Conservation (phyloP, 257 asterid species). For the Gentiana straminea region DNA sequence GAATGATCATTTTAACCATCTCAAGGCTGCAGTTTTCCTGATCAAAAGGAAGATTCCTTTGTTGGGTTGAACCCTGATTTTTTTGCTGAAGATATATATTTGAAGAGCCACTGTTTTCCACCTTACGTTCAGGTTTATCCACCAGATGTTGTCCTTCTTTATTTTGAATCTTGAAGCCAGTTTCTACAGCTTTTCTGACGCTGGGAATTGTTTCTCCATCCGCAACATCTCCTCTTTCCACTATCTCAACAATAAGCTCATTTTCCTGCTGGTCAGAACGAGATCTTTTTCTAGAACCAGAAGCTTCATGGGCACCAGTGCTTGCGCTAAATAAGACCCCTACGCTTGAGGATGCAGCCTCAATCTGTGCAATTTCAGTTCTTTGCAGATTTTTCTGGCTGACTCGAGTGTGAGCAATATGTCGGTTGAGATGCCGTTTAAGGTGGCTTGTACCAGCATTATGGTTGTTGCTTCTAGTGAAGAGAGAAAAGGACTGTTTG, state of each 20-base stretch:
- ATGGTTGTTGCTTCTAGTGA: conserved; percentile 54
- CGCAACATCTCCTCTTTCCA: conserved; percentile 8
- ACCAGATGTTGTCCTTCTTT: too few species aligned
- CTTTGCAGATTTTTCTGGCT: too few species aligned
- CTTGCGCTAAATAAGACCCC: conserved; percentile 1
- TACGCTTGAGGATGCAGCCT: too few species aligned
- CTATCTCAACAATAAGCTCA: conserved; percentile 25
- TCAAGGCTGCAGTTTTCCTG: conserved; percentile 34
- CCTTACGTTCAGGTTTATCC: too few species aligned
- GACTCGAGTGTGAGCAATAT: too few species aligned
- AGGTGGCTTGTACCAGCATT: conserved; percentile 89
- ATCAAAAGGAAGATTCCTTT: conserved; percentile 17
- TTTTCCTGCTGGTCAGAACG: conserved; percentile 14
- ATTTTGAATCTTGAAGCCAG: too few species aligned
- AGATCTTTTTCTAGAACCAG: conserved; percentile 1
- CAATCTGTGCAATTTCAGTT: too few species aligned
- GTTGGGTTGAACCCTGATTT: conserved; percentile 45
- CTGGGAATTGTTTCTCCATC: too few species aligned
- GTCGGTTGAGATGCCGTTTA: conserved; percentile 47
- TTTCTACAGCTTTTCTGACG: too few species aligned
- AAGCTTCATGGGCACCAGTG: conserved; percentile 61
- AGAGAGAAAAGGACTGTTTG: conserved; percentile 68
- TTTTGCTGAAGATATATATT: conserved; percentile 43
- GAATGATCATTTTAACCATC: conserved; percentile 71
- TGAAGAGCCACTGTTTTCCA: conserved; percentile 20